These are phyloP conservation scores for Cladophialophora bantiana DNA, from an alignment of 2,329 filamentous ascomycete species.

Conservation along the genomic window DNA sequence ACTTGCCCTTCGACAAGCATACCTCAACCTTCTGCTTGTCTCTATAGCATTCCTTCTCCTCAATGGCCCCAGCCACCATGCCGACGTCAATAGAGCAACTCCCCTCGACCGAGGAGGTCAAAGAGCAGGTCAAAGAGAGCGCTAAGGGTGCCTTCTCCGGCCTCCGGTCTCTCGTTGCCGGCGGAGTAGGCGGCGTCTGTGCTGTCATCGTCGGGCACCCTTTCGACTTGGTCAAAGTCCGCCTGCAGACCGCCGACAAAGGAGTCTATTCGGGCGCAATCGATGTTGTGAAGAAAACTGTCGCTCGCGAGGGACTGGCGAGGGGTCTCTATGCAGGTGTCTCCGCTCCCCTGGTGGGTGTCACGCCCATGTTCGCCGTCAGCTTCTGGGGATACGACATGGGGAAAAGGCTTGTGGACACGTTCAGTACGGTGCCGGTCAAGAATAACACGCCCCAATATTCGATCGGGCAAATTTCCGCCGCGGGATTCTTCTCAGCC, in stretches of 20 bases:
- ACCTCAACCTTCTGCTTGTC: neutral
- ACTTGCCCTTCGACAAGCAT: neutral
- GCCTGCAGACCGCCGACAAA: slow-evolving; percentile 92
- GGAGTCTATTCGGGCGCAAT: slow-evolving; percentile 90
- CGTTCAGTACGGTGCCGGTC: slow-evolving; percentile 66
- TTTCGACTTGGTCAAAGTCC: slow-evolving; percentile 97
- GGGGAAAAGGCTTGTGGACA: slow-evolving; percentile 84
- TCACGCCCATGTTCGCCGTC: slow-evolving; percentile 92
- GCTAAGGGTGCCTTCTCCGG: slow-evolving; percentile 64
- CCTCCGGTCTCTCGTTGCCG: slow-evolving; percentile 82
- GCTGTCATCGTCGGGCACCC: slow-evolving; percentile 95
- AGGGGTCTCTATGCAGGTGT: slow-evolving; percentile 94
- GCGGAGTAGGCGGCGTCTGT: slow-evolving; percentile 91
- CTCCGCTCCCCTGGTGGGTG: slow-evolving; percentile 89
- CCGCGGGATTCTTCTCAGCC: slow-evolving; percentile 96
- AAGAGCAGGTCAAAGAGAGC: slow-evolving; percentile 59
- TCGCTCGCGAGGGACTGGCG: slow-evolving; percentile 82
- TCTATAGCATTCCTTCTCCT: neutral
- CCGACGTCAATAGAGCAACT: slow-evolving; percentile 41
- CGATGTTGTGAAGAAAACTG: slow-evolving; percentile 87
- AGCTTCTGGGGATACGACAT: slow-evolving; percentile 89
- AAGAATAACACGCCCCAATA: slow-evolving; percentile 70
- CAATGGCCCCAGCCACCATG: slow-evolving; percentile 38
- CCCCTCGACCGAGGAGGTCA: slow-evolving; percentile 55
- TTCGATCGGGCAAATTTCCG: slow-evolving; percentile 84